Evolutionary conservation across 305 asterid species (phyloP), one percentile per base, ranked within the genome.

Genomic region (Solanum hybrid): DNA sequence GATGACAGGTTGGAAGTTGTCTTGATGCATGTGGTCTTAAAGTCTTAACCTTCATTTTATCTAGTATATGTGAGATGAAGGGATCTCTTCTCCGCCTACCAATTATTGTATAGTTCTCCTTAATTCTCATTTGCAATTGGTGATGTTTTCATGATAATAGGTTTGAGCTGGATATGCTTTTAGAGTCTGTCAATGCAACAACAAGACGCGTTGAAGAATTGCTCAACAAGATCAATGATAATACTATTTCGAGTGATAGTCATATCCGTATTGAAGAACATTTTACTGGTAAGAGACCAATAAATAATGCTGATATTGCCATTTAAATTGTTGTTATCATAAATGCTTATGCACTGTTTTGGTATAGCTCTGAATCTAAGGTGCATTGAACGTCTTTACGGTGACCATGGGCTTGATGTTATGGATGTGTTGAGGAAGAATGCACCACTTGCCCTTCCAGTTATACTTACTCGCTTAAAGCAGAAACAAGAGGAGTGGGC

Each of bases 351-450:
- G 56, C 90, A 91, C 85, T 89, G 32, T 90, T 91, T 88, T 88
- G 38, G 89, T 81, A 64, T 89, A 97, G 99, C 96, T 92, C 96
- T 97, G 86, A 90, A 95, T 91, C 93, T 95, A 88, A 95, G 99
- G 93, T 97, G 99, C 95, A 97, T 98, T 91, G 99, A 98, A 91
- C 99, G 99, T 85, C 91, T 98, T 89, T 98, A 98, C 86, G 99
- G 99, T 92, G 99, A 98, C 92, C 99, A 98, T 88, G 99, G 99
- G 91, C 99, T 96, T 90, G 99, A 98, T 89, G 99, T 98, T 86
- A 91, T 96, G 96, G 99, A 98, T 94, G 96, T 98, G 81, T 92
- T 98, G 89, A 94, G 95, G 94, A 96, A 94, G 94, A 98, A 94
- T 94, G 98, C 98, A 24, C 92, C 98, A 86, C 95, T 94, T 92